Evolutionary conservation across 352 stramenopile species (phyloP).

Genomic region (Globisporangium sylvaticum): DNA sequence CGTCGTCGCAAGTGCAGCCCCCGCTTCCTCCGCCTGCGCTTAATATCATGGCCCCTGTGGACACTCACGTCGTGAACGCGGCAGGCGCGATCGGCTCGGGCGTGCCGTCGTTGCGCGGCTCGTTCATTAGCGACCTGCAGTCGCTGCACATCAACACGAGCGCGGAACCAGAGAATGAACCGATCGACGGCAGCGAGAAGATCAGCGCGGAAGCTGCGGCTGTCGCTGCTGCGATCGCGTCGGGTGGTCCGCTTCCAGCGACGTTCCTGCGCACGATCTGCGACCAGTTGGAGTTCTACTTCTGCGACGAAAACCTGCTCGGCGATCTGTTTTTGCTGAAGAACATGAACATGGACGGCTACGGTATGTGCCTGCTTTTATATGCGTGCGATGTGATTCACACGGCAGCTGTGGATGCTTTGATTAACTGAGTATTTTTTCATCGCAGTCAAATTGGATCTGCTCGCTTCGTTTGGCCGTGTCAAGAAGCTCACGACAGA

Average conservation of each 20-base stretch:
- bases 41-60: slow-evolving; percentile 35
- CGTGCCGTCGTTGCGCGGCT: slow-evolving; percentile 25
- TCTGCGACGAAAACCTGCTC: slow-evolving; percentile 86
- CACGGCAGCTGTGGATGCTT: not conserved
- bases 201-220: slow-evolving; percentile 13
- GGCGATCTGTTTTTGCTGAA: slow-evolving; percentile 84
- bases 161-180: slow-evolving; percentile 41
- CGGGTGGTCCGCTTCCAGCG: slow-evolving; percentile 48
- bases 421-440: slow-evolving; percentile 3
- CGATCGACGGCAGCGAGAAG: slow-evolving; percentile 29
- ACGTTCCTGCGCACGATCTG: slow-evolving; percentile 86
- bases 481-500: slow-evolving; percentile 88
- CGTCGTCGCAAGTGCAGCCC: slow-evolving; percentile 20
- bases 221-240: slow-evolving; percentile 12
- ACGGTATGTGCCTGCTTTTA: slow-evolving; percentile 37
- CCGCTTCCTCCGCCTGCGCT: slow-evolving; percentile 39
- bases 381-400: not conserved
- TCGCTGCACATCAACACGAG: slow-evolving; percentile 40
- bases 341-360: slow-evolving; percentile 88
- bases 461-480: slow-evolving; percentile 78
- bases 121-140: slow-evolving; percentile 38
- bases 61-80: slow-evolving; percentile 31
- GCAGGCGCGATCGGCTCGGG: slow-evolving; percentile 63
- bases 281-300: slow-evolving; percentile 87
- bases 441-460: slow-evolving; percentile 68